These are phyloP conservation scores for Gossypium arboreum DNA, from an alignment of 345 rosid genomes.

Conservation along the genomic window DNA sequence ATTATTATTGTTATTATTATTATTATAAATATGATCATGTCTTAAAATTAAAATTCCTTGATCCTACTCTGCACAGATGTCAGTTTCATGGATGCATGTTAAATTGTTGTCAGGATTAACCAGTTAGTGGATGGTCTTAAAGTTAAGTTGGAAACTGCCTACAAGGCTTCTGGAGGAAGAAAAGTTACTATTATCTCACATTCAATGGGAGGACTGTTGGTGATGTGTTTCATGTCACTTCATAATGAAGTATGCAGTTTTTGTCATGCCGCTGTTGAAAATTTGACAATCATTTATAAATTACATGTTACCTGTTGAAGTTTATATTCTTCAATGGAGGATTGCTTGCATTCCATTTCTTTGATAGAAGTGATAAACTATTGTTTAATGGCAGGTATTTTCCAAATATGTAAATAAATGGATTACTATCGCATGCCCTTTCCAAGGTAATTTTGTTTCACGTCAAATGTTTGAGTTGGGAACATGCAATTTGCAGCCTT, in stretches of 20 bases:
- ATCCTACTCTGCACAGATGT: conserved; percentile 2
- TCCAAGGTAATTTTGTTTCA: conserved; percentile 57
- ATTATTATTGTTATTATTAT: background rate
- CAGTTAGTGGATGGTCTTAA: conserved; percentile 58
- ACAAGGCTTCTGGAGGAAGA: conserved; percentile 61
- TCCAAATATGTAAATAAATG: conserved; percentile 76
- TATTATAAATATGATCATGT: background rate
- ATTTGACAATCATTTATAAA: conserved; percentile 9
- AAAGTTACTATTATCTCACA: conserved; percentile 78
- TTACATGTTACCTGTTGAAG: background rate
- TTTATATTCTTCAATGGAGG: background rate
- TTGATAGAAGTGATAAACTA: conserved; percentile 6
- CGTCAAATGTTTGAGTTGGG: background rate
- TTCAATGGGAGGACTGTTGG: conserved; percentile 86
- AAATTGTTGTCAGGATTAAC: conserved; percentile 47
- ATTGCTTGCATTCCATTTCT: conserved; percentile 8
- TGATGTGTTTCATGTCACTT: conserved; percentile 69
- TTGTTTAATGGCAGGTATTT: conserved; percentile 50
- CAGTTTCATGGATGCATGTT: conserved; percentile 4
- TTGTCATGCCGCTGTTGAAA: conserved; percentile 16
- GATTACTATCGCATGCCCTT: conserved; percentile 85
- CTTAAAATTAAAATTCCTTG: background rate
- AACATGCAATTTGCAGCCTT: background rate
- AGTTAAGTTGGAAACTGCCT: conserved; percentile 67
- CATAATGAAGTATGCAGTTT: conserved; percentile 51